phyloP scores from a whole-genome alignment of 306 rosid species.

The Castanea sativa region DNA sequence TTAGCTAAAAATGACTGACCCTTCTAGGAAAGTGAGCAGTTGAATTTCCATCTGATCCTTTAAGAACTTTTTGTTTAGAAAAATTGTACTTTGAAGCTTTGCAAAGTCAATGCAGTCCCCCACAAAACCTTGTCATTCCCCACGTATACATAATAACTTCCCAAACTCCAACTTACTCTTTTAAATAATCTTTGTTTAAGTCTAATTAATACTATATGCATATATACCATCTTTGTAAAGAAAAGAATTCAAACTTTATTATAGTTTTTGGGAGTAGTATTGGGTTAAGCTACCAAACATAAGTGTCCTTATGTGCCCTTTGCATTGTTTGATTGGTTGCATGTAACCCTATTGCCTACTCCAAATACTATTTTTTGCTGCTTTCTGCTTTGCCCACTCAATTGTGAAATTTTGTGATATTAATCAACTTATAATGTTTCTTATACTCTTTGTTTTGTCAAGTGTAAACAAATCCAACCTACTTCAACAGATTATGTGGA shows the following conservation, averaged over 20 bases:
- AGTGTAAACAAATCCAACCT: slow-evolving; percentile 34
- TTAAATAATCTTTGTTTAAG: neutral
- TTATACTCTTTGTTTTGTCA: slow-evolving; percentile 19
- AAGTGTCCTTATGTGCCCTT: slow-evolving; percentile 48
- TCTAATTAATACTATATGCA: neutral
- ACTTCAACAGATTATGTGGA: slow-evolving; percentile 23
- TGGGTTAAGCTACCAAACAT: slow-evolving; percentile 69
- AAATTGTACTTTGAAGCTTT: slow-evolving; percentile 13
- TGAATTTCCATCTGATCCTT: slow-evolving; percentile 30
- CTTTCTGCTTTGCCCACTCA: slow-evolving; percentile 30
- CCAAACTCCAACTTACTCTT: slow-evolving; percentile 26
- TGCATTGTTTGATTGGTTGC: slow-evolving; percentile 39
- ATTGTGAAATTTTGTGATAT: slow-evolving; percentile 32
- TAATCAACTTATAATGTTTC: slow-evolving; percentile 20
- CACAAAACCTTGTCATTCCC: slow-evolving; percentile 37
- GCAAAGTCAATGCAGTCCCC: slow-evolving; percentile 56
- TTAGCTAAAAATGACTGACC: slow-evolving; percentile 46
- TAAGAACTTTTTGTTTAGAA: neutral
- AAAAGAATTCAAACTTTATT: neutral
- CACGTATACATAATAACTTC: slow-evolving; percentile 23
- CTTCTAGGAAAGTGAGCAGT: slow-evolving; percentile 65
- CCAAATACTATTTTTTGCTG: slow-evolving; percentile 29
- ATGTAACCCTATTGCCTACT: slow-evolving; percentile 48
- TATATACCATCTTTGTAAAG: neutral
- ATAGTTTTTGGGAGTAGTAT: slow-evolving; percentile 18